Percentiles rank a stretch among this genome's conserved stretches.
Evolutionary conservation across 75 land plant species (phyloP).

Genomic region (Picea sitchensis): DNA sequence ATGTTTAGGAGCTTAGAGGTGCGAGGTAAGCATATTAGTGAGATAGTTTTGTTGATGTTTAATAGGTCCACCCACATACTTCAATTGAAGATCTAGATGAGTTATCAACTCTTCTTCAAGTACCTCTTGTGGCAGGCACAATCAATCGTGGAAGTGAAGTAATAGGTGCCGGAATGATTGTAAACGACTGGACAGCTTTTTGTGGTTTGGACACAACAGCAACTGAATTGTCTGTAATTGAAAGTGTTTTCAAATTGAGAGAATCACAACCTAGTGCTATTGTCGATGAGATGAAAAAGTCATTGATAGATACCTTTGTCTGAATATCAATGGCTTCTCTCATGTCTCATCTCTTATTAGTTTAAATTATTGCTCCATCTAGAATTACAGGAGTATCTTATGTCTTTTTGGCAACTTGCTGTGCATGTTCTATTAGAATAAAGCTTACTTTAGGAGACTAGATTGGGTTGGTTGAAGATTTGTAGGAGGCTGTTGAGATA

Average conservation of each 20-base stretch:
- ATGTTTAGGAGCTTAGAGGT: no score
- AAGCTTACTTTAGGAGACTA: no score
- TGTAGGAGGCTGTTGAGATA: no score
- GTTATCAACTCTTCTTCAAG: slow-evolving; percentile 90
- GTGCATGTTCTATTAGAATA: no score
- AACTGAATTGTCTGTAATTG: slow-evolving; percentile 89
- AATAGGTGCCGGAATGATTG: slow-evolving; percentile 87
- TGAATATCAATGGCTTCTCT: slow-evolving; percentile 3
- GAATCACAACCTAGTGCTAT: slow-evolving; percentile 86
- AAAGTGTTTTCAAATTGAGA: slow-evolving; percentile 87
- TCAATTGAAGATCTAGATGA: slow-evolving; percentile 94
- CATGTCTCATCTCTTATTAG: background rate
- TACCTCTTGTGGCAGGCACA: slow-evolving; percentile 95
- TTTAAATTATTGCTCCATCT: background rate
- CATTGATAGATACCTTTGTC: slow-evolving; percentile 76
- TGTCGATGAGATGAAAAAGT: slow-evolving; percentile 91
- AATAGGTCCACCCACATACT: slow-evolving; percentile 94
- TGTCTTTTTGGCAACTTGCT: no score
- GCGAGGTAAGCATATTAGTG: background rate
- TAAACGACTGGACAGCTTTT: slow-evolving; percentile 96
- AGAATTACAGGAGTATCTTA: no score
- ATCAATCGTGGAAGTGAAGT: slow-evolving; percentile 96
- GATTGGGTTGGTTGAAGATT: no score
- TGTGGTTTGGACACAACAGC: slow-evolving; percentile 97
- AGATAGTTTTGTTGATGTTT: background rate